Base-by-base conservation (phyloP, 176 grass and related monocot genomes). In the Lolium rigidum region DNA sequence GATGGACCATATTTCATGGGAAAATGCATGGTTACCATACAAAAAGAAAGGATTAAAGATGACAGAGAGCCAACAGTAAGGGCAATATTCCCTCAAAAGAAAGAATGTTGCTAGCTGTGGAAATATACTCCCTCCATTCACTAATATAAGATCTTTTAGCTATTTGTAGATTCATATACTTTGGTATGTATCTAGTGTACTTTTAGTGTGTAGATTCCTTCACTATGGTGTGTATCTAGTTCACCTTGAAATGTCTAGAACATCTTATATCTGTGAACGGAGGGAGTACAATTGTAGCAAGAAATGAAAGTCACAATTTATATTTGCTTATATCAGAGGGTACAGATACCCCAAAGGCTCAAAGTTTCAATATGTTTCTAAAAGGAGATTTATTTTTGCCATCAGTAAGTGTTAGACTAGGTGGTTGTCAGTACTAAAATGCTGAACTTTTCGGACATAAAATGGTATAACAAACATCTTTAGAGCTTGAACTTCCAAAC, bases 401-500 rank as follows among this genome's bases (percentile, higher is more conserved):
- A 73, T 55, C 25, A 10, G 6, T 22, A 7, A 7, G 74, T 38
- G 17, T 70, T 82, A 54, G 63, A 38, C 65, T 51, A 69, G 13
- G 26, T 82, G 11, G 15, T 56, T 70, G 43, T 70, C 48, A 70
- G 80, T 41, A 82, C 43, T 66, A 50, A 10, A 80, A 75, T 13
- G 84, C 38, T 88, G 28, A 54, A 79, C 51, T 26, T 81, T 59
- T 48, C 21, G 21, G 21, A 31, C 46, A 81, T 43, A 74, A 43
- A 66, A 66, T 76, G 35, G 22, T 50, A 82, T 12, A n/a, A 31
- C 81, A 81, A 85, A 43, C 51, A 6, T 57, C 18, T 55, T 68
- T 43, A 63, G 46, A 74, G 18, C 78, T 66, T 35, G n/a, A 79
- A 79, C n/a, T 61, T 78, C 46, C 44, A 74, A 74, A 76, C 37